Conservation (phyloP, 306 rosid genomes). For the Cicer bijugum region DNA sequence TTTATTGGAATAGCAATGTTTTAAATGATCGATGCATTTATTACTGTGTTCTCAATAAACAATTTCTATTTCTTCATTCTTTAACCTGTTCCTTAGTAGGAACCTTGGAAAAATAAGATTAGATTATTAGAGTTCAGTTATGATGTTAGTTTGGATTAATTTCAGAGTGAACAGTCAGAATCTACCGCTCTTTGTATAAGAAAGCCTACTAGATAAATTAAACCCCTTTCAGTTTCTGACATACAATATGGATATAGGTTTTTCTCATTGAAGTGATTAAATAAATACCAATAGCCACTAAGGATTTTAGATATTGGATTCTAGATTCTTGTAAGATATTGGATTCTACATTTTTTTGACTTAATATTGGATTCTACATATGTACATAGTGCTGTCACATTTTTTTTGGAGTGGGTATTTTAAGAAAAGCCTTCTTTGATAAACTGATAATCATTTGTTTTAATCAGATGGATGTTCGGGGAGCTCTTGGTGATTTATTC, state of each 20-base stretch:
- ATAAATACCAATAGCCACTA: background rate
- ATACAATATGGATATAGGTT: slow-evolving; percentile 12
- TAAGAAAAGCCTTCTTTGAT: background rate
- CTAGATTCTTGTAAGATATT: slow-evolving; percentile 12
- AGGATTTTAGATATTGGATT: background rate
- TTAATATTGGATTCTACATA: slow-evolving; percentile 14
- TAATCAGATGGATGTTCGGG: slow-evolving; percentile 94
- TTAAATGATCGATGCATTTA: slow-evolving; percentile 4
- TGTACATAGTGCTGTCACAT: background rate
- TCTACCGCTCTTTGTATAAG: background rate
- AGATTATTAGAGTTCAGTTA: slow-evolving; percentile 2
- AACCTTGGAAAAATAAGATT: background rate
- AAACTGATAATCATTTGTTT: slow-evolving; percentile 45
- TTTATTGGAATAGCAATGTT: background rate
- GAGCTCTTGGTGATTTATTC: slow-evolving; percentile 92
- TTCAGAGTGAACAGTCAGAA: background rate
- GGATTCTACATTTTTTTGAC: background rate
- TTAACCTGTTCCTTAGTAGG: background rate
- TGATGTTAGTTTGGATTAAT: slow-evolving; percentile 16
- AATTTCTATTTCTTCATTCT: background rate
- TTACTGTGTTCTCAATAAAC: background rate
- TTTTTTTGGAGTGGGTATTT: background rate
- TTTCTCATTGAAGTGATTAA: background rate
- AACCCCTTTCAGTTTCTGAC: slow-evolving; percentile 1
- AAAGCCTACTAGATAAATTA: background rate